A percentile compares a stretch with the other conserved stretches of the same genome.
These are phyloP conservation scores for Aureobasidium musti DNA, from an alignment of 2,329 filamentous ascomycete genomes.

Conservation along the genomic window DNA sequence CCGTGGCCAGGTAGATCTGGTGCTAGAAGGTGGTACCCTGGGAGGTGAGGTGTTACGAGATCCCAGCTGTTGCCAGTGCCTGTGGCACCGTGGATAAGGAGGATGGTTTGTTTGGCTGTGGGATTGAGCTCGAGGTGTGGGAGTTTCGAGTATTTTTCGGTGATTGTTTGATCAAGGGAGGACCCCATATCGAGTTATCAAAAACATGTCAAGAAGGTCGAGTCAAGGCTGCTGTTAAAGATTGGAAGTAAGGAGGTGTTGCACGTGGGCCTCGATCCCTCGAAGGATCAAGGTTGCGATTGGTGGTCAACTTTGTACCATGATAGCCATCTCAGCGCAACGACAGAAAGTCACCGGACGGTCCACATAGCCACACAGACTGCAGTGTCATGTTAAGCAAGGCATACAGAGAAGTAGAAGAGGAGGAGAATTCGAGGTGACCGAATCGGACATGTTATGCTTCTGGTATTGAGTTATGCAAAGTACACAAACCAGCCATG, in stretches of 20 bases:
- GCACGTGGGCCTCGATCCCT: background rate
- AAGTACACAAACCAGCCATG: background rate
- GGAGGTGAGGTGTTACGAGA: background rate
- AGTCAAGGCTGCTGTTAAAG: background rate
- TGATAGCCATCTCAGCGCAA: background rate
- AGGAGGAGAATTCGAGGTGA: background rate
- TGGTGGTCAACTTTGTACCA: too few species aligned
- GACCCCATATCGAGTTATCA: background rate
- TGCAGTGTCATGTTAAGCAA: background rate
- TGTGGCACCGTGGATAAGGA: background rate
- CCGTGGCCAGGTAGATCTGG: slow-evolving; percentile 3
- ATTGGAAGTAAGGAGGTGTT: too few species aligned
- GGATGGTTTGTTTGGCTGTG: background rate
- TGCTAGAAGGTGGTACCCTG: background rate
- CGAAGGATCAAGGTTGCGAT: background rate
- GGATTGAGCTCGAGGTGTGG: slow-evolving; percentile 7
- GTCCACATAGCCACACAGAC: background rate
- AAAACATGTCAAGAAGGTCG: background rate
- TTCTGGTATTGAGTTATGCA: background rate
- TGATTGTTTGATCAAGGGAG: background rate
- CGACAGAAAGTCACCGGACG: background rate
- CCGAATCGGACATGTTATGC: background rate
- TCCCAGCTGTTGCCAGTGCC: background rate
- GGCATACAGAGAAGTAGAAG: background rate
- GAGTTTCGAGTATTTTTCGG: background rate